Evolutionary conservation across 805 yeast species (phyloP).

Genomic region (Priceomyces fermenticarens): DNA sequence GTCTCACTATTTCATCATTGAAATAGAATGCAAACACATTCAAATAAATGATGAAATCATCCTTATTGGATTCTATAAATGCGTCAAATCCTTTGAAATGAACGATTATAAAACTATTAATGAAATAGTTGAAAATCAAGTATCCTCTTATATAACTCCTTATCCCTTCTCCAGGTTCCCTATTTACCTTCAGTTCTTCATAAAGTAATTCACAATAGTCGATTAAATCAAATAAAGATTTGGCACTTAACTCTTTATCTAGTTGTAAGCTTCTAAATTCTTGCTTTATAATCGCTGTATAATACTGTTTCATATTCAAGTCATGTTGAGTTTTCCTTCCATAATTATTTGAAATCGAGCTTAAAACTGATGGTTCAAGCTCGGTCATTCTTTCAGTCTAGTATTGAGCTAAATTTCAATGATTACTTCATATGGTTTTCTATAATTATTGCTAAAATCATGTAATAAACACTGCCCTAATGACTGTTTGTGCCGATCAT

Average conservation of each 20-base stretch:
- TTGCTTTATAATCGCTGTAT: slow-evolving; percentile 23
- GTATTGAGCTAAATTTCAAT: too few species aligned
- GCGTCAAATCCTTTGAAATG: slow-evolving; percentile 41
- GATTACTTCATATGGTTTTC: too few species aligned
- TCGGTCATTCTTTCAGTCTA: too few species aligned
- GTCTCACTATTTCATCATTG: slow-evolving; percentile 23
- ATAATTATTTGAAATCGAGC: too few species aligned
- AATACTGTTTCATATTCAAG: slow-evolving; percentile 17
- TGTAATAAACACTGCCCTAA: too few species aligned
- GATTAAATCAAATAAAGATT: slow-evolving; percentile 39
- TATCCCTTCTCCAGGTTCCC: slow-evolving; percentile 16
- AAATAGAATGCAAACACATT: slow-evolving; percentile 39
- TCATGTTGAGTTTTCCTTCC: not conserved
- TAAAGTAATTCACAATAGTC: slow-evolving; percentile 38
- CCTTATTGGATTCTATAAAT: slow-evolving; percentile 33
- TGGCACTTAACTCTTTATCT: slow-evolving; percentile 24
- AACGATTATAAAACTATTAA: slow-evolving; percentile 40
- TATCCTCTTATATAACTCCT: slow-evolving; percentile 33
- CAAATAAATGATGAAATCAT: slow-evolving; percentile 40
- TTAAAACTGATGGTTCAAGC: too few species aligned
- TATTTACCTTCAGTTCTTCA: slow-evolving; percentile 23
- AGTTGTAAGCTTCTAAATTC: slow-evolving; percentile 38
- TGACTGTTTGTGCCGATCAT: not conserved
- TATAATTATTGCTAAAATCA: too few species aligned
- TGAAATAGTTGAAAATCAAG: slow-evolving; percentile 40